Evolutionary conservation across 768 basidiomycete species (phyloP).

Genomic region (Leccinum uliginosum): DNA sequence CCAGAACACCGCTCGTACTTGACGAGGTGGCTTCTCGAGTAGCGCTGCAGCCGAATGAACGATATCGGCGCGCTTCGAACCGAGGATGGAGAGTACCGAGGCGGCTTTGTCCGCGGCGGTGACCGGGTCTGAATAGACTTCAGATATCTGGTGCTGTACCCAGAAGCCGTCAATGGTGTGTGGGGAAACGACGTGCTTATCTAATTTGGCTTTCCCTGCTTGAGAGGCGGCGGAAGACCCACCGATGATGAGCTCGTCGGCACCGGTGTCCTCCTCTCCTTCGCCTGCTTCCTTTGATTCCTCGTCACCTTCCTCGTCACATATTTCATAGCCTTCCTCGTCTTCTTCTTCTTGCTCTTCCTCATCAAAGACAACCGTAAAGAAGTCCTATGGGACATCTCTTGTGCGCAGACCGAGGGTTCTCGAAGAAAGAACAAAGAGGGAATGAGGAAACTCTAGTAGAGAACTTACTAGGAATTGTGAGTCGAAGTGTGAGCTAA

Average conservation of each 20-base stretch:
- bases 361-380: slow-evolving; percentile 96
- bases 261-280: slow-evolving; percentile 44
- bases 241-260: slow-evolving; percentile 78
- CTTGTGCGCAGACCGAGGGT: too few relatives aligned
- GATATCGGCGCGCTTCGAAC: slow-evolving; percentile 92
- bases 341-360: slow-evolving; percentile 95
- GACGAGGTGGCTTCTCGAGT: slow-evolving; percentile 87
- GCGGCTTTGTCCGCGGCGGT: slow-evolving; percentile 91
- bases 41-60: slow-evolving; percentile 89
- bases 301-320: slow-evolving; percentile 58
- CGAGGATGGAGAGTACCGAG: slow-evolving; percentile 77
- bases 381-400: too few relatives aligned
- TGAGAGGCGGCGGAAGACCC: slow-evolving; percentile 51
- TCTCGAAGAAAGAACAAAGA: too few relatives aligned
- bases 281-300: slow-evolving; percentile 41
- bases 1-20: slow-evolving; percentile 91
- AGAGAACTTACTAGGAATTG: too few relatives aligned
- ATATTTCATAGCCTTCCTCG: slow-evolving; percentile 82
- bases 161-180: slow-evolving; percentile 96
- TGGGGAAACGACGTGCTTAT: slow-evolving; percentile 80
- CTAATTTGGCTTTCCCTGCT: slow-evolving; percentile 47
- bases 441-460: too few relatives aligned
- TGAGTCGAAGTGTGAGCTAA: too few relatives aligned
- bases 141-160: slow-evolving; percentile 92
- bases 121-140: slow-evolving; percentile 90